Evolutionary conservation across 176 grass and related monocot species (phyloP).

Genomic region (Bromus sterilis): DNA sequence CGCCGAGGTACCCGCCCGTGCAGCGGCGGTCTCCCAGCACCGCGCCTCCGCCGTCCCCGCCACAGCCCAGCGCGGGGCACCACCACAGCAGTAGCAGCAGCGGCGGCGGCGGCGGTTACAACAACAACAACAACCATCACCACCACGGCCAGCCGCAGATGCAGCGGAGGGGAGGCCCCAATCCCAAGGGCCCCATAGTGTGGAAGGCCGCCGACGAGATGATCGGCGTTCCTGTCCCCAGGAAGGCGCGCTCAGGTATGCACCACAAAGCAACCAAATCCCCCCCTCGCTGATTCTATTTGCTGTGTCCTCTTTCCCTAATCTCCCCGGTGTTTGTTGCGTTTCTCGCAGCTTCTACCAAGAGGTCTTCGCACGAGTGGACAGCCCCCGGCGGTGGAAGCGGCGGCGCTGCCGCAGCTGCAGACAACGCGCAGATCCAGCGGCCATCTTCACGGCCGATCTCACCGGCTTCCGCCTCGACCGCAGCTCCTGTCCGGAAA

Average conservation of each 20-base stretch:
- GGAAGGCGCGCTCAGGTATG: slow-evolving; percentile 89
- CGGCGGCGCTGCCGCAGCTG: slow-evolving; percentile 18
- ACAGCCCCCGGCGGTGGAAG: slow-evolving; percentile 39
- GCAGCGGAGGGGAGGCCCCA: slow-evolving; percentile 51
- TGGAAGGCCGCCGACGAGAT: slow-evolving; percentile 90
- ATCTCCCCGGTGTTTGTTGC: background rate
- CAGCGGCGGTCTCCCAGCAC: slow-evolving; percentile 49
- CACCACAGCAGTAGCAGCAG: slow-evolving; percentile 48
- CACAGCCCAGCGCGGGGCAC: slow-evolving; percentile 23
- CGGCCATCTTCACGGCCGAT: slow-evolving; percentile 67
- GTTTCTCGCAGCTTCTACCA: slow-evolving; percentile 48
- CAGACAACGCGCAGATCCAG: slow-evolving; percentile 61
- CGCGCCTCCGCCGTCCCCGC: slow-evolving; percentile 55
- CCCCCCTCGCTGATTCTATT: background rate
- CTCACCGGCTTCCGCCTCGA: slow-evolving; percentile 67
- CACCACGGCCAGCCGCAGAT: slow-evolving; percentile 44
- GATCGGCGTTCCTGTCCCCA: slow-evolving; percentile 86
- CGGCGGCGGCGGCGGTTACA: slow-evolving; percentile 45
- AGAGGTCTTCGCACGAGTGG: slow-evolving; percentile 78
- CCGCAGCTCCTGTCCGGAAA: slow-evolving; percentile 48
- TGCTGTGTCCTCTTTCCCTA: background rate
- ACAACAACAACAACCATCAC: slow-evolving; percentile 58
- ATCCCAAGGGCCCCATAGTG: slow-evolving; percentile 36
- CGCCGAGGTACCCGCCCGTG: slow-evolving; percentile 29
- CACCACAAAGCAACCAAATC: background rate